Base-by-base conservation (phyloP, 2,329 filamentous ascomycete genomes). In the Ophidiomyces ophidiicola region DNA sequence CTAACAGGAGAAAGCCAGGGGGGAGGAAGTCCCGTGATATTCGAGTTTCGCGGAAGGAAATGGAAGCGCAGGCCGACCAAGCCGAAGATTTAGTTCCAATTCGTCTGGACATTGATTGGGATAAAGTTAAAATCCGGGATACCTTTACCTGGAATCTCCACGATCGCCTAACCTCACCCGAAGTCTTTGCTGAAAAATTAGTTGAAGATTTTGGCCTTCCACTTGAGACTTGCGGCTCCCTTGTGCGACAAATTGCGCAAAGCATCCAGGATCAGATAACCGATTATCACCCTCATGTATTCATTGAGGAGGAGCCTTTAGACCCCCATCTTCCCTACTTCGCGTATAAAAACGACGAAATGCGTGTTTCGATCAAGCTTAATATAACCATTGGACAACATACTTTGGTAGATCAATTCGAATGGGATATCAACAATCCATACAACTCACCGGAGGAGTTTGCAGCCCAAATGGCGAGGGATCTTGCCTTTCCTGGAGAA, bases 91-190 rank as follows among this genome's bases (percentile, higher is more conserved):
- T 98, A 39, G 83, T 96, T 1, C 90, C 90, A 2, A 74, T 98
- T 48, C 76, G 90, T 33, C 65, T 98, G 39, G 90, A 98, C 52
- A 83, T 96, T 35, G 90, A 98, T 54, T 82, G 83, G 72, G 88
- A 96, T 49, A 94, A 93, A 65, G 76, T 96, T 51, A 90, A 90
- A 62, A 70, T 98, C 44, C 82, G 90, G 58, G 90, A 98, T 60
- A 96, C 90, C 1, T 94, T 98, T 50, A 96, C 90, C 2, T 98
- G 88, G 87, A 98, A 98, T 59, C 70, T 96, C 24, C 84, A 94
- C 63, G 90, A 98, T 58, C 80, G 87, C 43, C 72, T 90, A 8
- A 74, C 92, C 2, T 71, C 76, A 15, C 75, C 80, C 14, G 81
- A 93, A 42, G 61, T 90, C 7, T 96, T 96, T 58, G 83, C 87